Conservation (phyloP, 345 rosid species). For the Camelina neglecta region DNA sequence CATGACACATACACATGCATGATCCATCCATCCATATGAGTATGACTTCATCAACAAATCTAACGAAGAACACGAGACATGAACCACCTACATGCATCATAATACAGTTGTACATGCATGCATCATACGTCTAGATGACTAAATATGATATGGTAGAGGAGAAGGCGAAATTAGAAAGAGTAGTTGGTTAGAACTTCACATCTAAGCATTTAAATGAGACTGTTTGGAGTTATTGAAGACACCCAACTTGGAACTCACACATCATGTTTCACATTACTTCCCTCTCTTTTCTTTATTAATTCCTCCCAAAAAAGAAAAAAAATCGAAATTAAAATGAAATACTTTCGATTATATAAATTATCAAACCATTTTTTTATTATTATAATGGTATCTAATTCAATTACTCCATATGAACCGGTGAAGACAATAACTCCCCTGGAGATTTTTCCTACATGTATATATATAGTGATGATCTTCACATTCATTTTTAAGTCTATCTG, state of each 20-base stretch:
- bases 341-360: constrained; percentile 20
- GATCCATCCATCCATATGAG: constrained; percentile 3
- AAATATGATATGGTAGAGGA: constrained; percentile 8
- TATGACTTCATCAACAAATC: background rate
- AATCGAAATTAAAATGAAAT: constrained; percentile 13
- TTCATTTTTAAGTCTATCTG: constrained; percentile 22
- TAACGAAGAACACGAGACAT: background rate
- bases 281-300: background rate
- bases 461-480: constrained; percentile 23
- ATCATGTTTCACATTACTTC: constrained; percentile 43
- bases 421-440: constrained; percentile 47
- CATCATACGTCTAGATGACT: background rate
- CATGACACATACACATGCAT: constrained; percentile 11
- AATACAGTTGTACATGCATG: background rate
- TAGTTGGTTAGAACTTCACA: constrained; percentile 45
- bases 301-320: background rate
- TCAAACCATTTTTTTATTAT: background rate
- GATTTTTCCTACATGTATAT: constrained; percentile 34
- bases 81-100: background rate
- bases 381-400: constrained; percentile 37
- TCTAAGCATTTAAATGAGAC: constrained; percentile 48
- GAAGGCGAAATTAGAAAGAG: constrained; percentile 28
- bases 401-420: constrained; percentile 44
- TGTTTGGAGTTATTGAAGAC: constrained; percentile 45
- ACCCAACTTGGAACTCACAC: constrained; percentile 47